Evolutionary conservation across 805 yeast genomes (phyloP), one percentile per base, ranked within the genome.

Genomic region (Kodamaea fukazawae): DNA sequence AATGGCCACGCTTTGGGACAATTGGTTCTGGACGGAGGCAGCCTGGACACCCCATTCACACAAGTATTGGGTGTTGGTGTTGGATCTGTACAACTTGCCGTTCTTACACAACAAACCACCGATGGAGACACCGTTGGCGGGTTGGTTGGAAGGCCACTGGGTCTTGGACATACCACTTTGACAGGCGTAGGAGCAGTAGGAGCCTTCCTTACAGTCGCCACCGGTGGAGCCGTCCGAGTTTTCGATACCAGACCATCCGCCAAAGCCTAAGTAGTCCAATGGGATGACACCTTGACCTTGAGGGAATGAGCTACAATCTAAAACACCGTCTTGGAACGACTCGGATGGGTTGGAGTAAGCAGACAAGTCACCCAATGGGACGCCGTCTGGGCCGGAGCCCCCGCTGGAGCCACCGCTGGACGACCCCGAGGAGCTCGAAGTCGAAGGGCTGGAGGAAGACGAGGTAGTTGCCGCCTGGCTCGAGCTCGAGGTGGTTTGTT

Each of bases 161-260:
- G 97, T 88, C 81, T 91, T 91, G 58, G 97, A 87, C 96, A 88
- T 87, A 78, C 98, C 99, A 31, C 96, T 81, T 73, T 89, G 95
- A 75, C 99, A 91, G 44, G 98, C 96, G 69, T 91, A 91, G 90
- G 98, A 91, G 72, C 99, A 91, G 81, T 86, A 88, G 57, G 78
- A 78, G 43, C 97, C 98, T 53, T 90, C 96, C 47, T 71, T 63
- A 75, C 99, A 91, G 34, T 76, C 56, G 38, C 84, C 74, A 46
- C 87, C 76, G 48, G 87, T 79, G 49, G 75, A 70, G 44, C 75
- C 76, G 48, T 76, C 73, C 41, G 67, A 62, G 58, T 75, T 70
- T 69, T 80, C 78, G 58, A 87, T 73, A 55, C 91, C 88, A 39
- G 95, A 75, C 79, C 79, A 84, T 53, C 96, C 96, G 49, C 93